These are phyloP conservation scores for Diphasiastrum complanatum DNA, from an alignment of 83 land plant species.

Conservation along the genomic window DNA sequence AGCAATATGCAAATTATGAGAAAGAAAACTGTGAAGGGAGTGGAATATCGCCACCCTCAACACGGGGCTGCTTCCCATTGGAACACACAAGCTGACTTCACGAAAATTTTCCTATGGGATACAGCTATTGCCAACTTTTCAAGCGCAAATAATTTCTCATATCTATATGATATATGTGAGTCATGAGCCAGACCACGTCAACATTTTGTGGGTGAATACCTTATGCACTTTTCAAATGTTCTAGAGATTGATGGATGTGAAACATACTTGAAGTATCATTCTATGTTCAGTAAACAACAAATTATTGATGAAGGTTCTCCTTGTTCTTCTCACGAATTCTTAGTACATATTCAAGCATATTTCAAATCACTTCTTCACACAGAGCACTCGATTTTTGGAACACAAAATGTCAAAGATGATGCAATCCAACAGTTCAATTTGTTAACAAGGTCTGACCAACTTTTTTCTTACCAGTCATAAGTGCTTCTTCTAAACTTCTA, in stretches of 20 bases:
- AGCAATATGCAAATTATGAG: background rate
- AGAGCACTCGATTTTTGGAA: background rate
- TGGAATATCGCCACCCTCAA: background rate
- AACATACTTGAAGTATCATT: too few relatives aligned
- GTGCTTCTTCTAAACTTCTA: conserved; percentile 67
- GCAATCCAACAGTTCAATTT: background rate
- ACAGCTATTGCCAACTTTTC: too few relatives aligned
- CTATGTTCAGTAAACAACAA: background rate
- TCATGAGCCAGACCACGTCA: too few relatives aligned
- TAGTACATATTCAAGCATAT: background rate
- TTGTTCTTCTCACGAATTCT: background rate
- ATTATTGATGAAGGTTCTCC: background rate
- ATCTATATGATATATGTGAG: too few relatives aligned
- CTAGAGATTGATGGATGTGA: too few relatives aligned
- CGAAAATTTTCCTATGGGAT: too few relatives aligned
- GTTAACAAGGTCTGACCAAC: background rate
- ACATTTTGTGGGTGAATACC: too few relatives aligned
- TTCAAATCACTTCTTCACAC: background rate
- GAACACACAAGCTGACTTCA: too few relatives aligned
- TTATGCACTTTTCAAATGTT: too few relatives aligned
- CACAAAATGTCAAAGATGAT: conserved; percentile 6
- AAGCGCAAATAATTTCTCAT: too few relatives aligned
- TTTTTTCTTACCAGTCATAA: conserved; percentile 62
- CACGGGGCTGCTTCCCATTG: background rate
- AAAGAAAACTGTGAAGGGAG: too few relatives aligned